Evolutionary conservation across 2,329 filamentous ascomycete genomes (phyloP).

Genomic region (Colletotrichum truncatum): DNA sequence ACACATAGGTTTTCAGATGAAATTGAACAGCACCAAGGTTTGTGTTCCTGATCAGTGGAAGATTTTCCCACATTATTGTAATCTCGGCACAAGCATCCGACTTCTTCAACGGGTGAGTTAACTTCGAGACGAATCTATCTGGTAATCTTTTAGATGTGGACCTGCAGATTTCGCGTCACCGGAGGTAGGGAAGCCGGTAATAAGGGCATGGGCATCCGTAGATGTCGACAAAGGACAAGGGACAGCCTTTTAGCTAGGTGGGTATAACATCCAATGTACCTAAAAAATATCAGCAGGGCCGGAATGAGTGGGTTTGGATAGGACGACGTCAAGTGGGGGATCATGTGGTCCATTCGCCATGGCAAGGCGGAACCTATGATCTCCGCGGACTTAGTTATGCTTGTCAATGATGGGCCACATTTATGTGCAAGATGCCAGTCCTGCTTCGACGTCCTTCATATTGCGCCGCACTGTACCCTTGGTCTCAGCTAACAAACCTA

Average conservation of each 20-base stretch:
- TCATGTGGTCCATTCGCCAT: neutral
- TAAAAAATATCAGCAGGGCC: neutral
- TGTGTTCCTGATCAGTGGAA: neutral
- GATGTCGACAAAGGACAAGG: neutral
- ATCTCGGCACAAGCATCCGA: neutral
- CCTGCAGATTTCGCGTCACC: conserved; percentile 4
- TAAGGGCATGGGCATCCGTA: neutral
- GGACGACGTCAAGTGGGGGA: neutral
- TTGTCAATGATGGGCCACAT: neutral
- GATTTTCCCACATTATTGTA: neutral
- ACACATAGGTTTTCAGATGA: conserved; percentile 6
- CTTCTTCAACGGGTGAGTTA: neutral
- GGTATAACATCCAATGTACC: neutral
- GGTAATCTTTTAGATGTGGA: neutral
- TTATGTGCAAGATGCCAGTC: neutral
- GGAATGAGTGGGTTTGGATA: neutral
- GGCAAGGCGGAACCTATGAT: neutral
- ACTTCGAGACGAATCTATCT: neutral
- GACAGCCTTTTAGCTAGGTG: neutral
- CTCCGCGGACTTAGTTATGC: neutral
- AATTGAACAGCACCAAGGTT: neutral
- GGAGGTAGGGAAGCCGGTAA: neutral
- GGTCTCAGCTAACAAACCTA: no score
- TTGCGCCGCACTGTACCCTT: neutral
- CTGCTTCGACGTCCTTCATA: neutral